A percentile compares a stretch with the other conserved stretches of the same genome.
phyloP scores from a whole-genome alignment of 257 asterid genomes.

The Capsicum rhomboideum region DNA sequence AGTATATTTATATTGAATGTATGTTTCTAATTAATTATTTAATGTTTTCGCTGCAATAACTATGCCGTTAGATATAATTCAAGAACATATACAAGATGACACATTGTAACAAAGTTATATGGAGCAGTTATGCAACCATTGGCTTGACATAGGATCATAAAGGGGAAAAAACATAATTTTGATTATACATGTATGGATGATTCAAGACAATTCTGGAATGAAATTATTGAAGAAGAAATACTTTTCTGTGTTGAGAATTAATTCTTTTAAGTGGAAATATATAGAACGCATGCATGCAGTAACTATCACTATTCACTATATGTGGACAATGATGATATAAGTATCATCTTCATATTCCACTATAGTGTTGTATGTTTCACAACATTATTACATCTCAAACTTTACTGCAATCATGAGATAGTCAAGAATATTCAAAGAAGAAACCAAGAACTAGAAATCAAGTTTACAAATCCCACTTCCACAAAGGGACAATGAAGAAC shows the following conservation, averaged over 20 bases:
- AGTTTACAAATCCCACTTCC: background rate
- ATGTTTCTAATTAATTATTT: background rate
- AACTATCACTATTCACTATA: background rate
- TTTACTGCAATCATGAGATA: background rate
- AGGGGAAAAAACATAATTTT: background rate
- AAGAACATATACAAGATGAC: background rate
- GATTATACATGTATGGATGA: background rate
- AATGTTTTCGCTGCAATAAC: background rate
- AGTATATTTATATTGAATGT: background rate
- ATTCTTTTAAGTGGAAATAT: background rate
- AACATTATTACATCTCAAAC: background rate
- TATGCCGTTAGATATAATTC: background rate
- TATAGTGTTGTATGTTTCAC: background rate
- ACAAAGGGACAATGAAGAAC: background rate
- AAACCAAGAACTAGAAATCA: background rate
- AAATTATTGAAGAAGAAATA: background rate
- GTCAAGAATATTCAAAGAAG: background rate
- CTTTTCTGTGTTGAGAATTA: background rate
- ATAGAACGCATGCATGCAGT: background rate
- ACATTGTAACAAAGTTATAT: background rate
- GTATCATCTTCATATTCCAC: background rate
- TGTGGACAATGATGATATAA: background rate
- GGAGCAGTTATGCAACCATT: background rate
- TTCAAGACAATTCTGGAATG: background rate
- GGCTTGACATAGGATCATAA: background rate